A percentile compares a stretch with the other conserved stretches of the same genome.
phyloP scores from a whole-genome alignment of 164 flowering plant genomes.

The Amborella trichopoda region DNA sequence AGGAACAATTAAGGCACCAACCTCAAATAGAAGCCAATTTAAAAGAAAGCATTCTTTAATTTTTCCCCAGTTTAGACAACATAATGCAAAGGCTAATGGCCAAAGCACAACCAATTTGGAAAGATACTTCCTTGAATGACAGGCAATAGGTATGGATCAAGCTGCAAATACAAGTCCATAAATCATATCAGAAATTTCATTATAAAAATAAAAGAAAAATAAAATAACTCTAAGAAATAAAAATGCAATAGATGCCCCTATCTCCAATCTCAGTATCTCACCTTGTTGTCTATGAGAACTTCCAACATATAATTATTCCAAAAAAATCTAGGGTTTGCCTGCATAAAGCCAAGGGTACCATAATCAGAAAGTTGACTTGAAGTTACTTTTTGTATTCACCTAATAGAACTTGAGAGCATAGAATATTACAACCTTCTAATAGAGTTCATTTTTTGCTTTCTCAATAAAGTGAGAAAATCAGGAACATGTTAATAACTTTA shows the following conservation, averaged over 20 bases:
- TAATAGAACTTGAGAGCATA: not conserved
- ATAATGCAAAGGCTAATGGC: too few species aligned
- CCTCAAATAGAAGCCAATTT: too few species aligned
- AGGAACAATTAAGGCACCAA: slow-evolving; percentile 44
- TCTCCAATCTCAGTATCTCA: slow-evolving; percentile 7
- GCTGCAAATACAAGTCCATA: slow-evolving; percentile 47
- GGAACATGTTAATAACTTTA: too few species aligned
- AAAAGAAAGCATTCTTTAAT: too few species aligned
- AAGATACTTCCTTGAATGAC: slow-evolving; percentile 98
- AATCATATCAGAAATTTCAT: too few species aligned
- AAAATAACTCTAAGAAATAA: too few species aligned
- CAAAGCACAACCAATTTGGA: too few species aligned
- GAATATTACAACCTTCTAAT: not conserved
- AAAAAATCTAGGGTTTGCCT: slow-evolving; percentile 92
- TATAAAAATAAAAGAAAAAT: too few species aligned
- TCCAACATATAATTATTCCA: slow-evolving; percentile 98
- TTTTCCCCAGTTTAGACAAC: too few species aligned
- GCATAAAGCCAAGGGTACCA: slow-evolving; percentile 18
- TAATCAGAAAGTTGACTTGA: not conserved
- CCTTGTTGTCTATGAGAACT: slow-evolving; percentile 90
- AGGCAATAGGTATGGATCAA: slow-evolving; percentile 89
- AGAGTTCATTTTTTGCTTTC: not conserved
- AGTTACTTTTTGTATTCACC: not conserved
- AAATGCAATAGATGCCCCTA: too few species aligned
- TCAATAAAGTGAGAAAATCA: not conserved